Evolutionary conservation across 1,284 basidiomycete species (phyloP).

Genomic region (Melampsora americana): DNA sequence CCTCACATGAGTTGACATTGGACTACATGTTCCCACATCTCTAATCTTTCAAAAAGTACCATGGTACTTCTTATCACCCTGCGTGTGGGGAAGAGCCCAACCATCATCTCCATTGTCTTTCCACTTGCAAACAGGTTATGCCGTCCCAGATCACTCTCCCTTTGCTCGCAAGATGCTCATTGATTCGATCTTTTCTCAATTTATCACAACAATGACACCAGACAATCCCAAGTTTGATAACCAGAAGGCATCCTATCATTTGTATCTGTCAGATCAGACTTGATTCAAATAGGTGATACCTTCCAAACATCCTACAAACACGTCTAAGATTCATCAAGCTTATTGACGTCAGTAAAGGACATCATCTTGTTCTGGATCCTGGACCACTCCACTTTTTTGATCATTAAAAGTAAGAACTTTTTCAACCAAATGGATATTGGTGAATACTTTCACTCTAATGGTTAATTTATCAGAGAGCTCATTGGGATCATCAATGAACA

Average conservation of each 20-base stretch:
- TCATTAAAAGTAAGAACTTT: conserved; percentile 93
- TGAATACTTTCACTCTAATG: conserved; percentile 76
- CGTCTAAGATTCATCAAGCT: conserved; percentile 88
- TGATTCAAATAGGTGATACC: conserved; percentile 81
- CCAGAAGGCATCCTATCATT: conserved; percentile 93
- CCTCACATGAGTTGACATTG: too few species aligned
- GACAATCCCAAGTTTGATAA: conserved; percentile 94
- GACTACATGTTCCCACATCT: too few species aligned
- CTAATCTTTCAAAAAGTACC: too few species aligned
- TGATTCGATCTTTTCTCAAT: conserved; percentile 10
- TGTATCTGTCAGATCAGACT: conserved; percentile 76
- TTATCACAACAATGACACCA: conserved; percentile 53
- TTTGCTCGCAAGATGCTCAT: neutral
- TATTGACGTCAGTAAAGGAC: conserved; percentile 96
- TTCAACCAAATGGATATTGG: conserved; percentile 99
- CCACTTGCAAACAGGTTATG: conserved; percentile 41
- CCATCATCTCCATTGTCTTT: conserved; percentile 22
- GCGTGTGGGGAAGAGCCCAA: conserved; percentile 53
- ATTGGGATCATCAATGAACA: conserved; percentile 71
- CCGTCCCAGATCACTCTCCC: conserved; percentile 28
- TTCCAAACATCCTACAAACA: conserved; percentile 69
- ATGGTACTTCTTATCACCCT: too few species aligned
- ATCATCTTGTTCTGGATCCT: conserved; percentile 90
- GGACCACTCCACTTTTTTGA: conserved; percentile 94
- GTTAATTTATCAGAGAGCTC: conserved; percentile 70